Base-by-base conservation (phyloP, 2,329 filamentous ascomycete species). In the Beauveria bassiana region DNA sequence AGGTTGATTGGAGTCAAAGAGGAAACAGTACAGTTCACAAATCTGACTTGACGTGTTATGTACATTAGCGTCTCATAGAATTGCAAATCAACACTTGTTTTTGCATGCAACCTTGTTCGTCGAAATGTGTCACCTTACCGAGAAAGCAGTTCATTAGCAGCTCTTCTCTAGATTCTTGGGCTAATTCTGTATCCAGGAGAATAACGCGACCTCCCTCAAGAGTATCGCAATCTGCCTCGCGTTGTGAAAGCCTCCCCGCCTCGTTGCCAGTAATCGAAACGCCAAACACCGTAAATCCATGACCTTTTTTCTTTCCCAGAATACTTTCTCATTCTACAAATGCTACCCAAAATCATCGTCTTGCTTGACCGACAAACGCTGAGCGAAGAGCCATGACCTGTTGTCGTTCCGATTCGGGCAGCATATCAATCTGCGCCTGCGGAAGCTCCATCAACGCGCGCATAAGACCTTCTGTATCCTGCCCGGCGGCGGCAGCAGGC, bases 401-500 rank as follows among this genome's bases (percentile, higher is more conserved):
- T 64, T 84, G 83, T 59, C 89, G 82, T 69, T 95, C 88, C 22
- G 84, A 83, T 43, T 91, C 88, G 6, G 89, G 86, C 54, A 97
- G 78, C 69, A 86, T 83, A 71, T 93, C 88, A 67, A 98, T 92
- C 61, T 90, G 85, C 62, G 90, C 82, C 69, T 90, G 88, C 2
- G 91, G 85, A 77, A 97, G 86, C 59, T 83, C 84, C 78, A 97
- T 80, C 53, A 97, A 89, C 68, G 92, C 89, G 65, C 89, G 84
- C 72, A 96, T 86, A 59, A 96, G 81, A 49, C 87, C 85, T 53
- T 90, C 86, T 47, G 89, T 84, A 63, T 89, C 85, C 47, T 81
- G 79, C 16, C 79, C 75, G 14, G 71, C 70, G 9, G 76, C 66
- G 10, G 65, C 63, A 1, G 73, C 70, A 2, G 80, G 79, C 3